These are phyloP conservation scores for Mycosphaerella arachidis DNA, from an alignment of 2,329 filamentous ascomycete species.

Conservation along the genomic window DNA sequence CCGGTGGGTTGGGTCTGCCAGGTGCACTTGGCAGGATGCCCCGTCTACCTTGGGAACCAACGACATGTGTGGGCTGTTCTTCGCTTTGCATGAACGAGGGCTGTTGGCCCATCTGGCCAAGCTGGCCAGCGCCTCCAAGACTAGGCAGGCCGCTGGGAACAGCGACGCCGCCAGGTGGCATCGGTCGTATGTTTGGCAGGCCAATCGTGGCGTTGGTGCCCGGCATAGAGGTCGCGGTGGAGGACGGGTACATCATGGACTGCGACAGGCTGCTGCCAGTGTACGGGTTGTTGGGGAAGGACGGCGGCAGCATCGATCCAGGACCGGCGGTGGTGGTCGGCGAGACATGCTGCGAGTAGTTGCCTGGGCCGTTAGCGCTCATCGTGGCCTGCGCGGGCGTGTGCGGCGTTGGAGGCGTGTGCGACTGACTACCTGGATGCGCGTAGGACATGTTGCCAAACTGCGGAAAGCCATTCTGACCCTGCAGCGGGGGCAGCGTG, in stretches of 20 bases:
- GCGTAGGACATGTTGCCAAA: slow-evolving; percentile 34
- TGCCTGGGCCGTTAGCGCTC: slow-evolving; percentile 24
- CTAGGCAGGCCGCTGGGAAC: slow-evolving; percentile 33
- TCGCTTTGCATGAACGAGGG: slow-evolving; percentile 35
- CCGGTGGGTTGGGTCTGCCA: slow-evolving; percentile 72
- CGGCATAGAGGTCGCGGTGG: slow-evolving; percentile 30
- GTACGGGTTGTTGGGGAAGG: slow-evolving; percentile 28
- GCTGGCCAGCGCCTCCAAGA: slow-evolving; percentile 29
- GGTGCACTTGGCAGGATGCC: slow-evolving; percentile 89
- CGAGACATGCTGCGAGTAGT: slow-evolving; percentile 30
- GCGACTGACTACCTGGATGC: slow-evolving; percentile 29
- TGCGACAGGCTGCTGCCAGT: slow-evolving; percentile 22
- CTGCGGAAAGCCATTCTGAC: slow-evolving; percentile 30
- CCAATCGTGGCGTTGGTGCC: slow-evolving; percentile 21
- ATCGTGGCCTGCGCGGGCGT: slow-evolving; percentile 31
- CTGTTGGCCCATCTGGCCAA: slow-evolving; percentile 30
- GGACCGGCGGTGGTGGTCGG: slow-evolving; percentile 21
- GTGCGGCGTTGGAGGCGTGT: slow-evolving; percentile 33
- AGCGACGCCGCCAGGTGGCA: slow-evolving; percentile 39
- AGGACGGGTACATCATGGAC: slow-evolving; percentile 30
- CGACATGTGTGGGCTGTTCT: slow-evolving; percentile 73
- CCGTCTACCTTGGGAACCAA: slow-evolving; percentile 87
- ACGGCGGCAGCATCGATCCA: slow-evolving; percentile 35
- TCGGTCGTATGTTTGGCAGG: slow-evolving; percentile 40
- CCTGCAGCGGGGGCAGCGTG: slow-evolving; percentile 35